Evolutionary conservation across 2,329 filamentous ascomycete species (phyloP), one percentile per base, ranked within the genome.

Genomic region (Myriosclerotinia duriaeana): DNA sequence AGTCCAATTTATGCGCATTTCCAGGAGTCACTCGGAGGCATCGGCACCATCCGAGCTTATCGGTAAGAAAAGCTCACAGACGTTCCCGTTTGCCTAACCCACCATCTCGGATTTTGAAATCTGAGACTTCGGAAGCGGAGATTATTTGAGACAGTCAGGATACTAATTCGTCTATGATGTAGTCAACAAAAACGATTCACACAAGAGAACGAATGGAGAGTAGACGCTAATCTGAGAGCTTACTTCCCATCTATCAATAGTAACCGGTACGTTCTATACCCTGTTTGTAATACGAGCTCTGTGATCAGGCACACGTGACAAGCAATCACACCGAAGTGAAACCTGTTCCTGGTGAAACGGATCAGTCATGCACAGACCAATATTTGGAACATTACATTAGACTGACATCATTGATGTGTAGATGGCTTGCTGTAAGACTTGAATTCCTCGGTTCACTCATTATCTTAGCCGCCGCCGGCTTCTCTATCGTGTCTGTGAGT

Each of bases 1-100:
- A 97, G 93, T 77, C 96, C 96, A 36, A 96, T 99, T 74, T 99
- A 93, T 78, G 95, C 95, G 8, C 96, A 99, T 78, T 99, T 99
- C 81, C 95, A 99, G 77, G 96, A 99, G 79, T 96, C 93, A 1
- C 85, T 99, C 12, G 94, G 92, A 69, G 95, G 95, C 53, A 90
- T 97, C 76, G 92, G 91, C 68, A 99, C 95, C 14, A 98, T 99
- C 75, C 90, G 96, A 71, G 96, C 95, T 46, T 99, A 96, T 81
- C 86, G 89, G 64, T 60, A 65, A 65, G 64, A n/a, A 52, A 9
- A 20, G 12, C n/a, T 15, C 17, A 30, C 17, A 52, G 36, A 40
- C 15, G 6, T 30, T 36, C 26, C 34, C 54, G 20, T 46, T 52
- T 42, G 42, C 36, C 12, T 22, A 46, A 60, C n/a, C 56, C 56